Evolutionary conservation across 2,329 filamentous ascomycete genomes (phyloP).

Genomic region (Zalaria obscura): DNA sequence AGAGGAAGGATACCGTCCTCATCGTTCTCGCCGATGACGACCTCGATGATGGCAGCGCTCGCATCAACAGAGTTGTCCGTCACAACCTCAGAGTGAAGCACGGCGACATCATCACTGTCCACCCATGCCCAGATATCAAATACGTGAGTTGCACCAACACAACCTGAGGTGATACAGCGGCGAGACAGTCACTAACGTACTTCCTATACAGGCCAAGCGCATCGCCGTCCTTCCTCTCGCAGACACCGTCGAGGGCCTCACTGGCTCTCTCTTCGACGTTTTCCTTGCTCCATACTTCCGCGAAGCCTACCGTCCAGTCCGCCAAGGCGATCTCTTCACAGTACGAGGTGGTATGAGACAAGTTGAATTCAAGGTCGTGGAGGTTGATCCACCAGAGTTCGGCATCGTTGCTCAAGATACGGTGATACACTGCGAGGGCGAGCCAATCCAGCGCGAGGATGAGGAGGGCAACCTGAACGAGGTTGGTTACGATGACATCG

Average conservation of each 20-base stretch:
- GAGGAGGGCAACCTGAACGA: slow-evolving; percentile 99
- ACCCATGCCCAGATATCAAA: slow-evolving; percentile 99
- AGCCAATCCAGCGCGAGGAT: slow-evolving; percentile 92
- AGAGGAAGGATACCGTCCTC: slow-evolving; percentile 96
- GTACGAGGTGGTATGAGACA: slow-evolving; percentile 96
- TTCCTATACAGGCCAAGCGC: slow-evolving; percentile 65
- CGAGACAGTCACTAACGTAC: neutral
- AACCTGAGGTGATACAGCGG: neutral
- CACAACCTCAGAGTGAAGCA: slow-evolving; percentile 98
- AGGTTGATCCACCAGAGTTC: slow-evolving; percentile 96
- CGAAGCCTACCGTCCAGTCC: slow-evolving; percentile 92
- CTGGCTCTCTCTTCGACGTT: slow-evolving; percentile 94
- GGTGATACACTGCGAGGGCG: slow-evolving; percentile 96
- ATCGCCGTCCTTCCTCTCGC: slow-evolving; percentile 97
- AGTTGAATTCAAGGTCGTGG: slow-evolving; percentile 98
- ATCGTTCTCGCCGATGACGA: slow-evolving; percentile 97
- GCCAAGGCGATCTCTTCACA: slow-evolving; percentile 95
- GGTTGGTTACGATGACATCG: slow-evolving; percentile 98
- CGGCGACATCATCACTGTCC: slow-evolving; percentile 92
- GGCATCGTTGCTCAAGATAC: slow-evolving; percentile 98
- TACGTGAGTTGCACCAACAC: slow-evolving; percentile 52
- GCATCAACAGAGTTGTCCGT: slow-evolving; percentile 96
- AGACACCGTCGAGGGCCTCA: slow-evolving; percentile 94
- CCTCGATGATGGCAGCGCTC: slow-evolving; percentile 88
- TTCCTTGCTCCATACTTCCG: slow-evolving; percentile 99